Evolutionary conservation across 805 yeast species (phyloP), one percentile per base, ranked within the genome.

Genomic region (Sungouiozyma intestinalis): DNA sequence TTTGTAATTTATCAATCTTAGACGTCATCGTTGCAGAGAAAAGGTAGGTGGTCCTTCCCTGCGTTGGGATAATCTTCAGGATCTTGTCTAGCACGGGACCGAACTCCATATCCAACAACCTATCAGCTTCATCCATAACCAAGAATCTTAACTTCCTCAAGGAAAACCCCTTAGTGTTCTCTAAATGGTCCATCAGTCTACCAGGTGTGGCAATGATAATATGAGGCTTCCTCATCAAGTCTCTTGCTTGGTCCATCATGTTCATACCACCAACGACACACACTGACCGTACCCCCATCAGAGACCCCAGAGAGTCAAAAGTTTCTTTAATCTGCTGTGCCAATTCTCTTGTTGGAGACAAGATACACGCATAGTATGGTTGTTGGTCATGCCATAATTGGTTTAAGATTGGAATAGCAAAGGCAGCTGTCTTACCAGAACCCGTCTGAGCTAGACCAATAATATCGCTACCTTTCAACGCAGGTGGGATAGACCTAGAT

Each of bases 241-340:
- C 96, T 47, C 94, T 74, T 0, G 97, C 92, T 64, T 90, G 98
- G 51, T 87, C 95, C 92, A 92, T 86, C 84, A 85, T 83, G 59
- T 86, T 95, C 90, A 92, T 88, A 47, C 98, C 98, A 52, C 98
- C 98, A 32, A 92, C 96, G 48, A 90, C 76, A 44, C 94, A 87
- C 3, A 79, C 79, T 17, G 90, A 72, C 54, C 94, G 72, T n/a
- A 90, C 74, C 1, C 97, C 98, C 95, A 92, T 92, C 7, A 77
- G 66, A 1, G 85, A 66, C 0, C 98, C 98, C 39, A 92, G 64
- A 0, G 97, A 96, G 56, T 88, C 95, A 59, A 92, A 92, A 7
- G 96, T 90, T 55, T 87, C 95, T 49, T 88, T 81, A 51, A 92
- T 92, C 58, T 83, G 94, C 58, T 78, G 81, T 0, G 92, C 94